Percentiles rank a stretch among this genome's conserved stretches.
These are phyloP conservation scores for Botryotinia calthae DNA, from an alignment of 2,329 filamentous ascomycete species.

Conservation along the genomic window DNA sequence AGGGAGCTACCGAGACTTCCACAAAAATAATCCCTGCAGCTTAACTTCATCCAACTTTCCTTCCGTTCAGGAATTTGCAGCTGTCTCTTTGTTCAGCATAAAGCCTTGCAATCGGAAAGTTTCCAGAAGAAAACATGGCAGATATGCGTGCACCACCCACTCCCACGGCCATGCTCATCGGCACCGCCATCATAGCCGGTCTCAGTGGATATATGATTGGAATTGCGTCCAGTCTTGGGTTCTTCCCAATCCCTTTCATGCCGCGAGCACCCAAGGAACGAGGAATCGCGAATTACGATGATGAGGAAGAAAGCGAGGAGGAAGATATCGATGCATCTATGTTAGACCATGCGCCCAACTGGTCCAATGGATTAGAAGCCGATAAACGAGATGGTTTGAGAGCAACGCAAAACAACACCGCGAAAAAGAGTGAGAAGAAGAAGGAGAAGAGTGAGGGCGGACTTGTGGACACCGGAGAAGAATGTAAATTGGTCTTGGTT, in stretches of 20 bases:
- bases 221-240: slow-evolving; percentile 66
- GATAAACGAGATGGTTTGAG: slow-evolving; percentile 58
- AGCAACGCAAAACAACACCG: slow-evolving; percentile 26
- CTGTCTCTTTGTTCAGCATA: neutral
- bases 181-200: slow-evolving; percentile 71
- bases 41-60: neutral
- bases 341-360: slow-evolving; percentile 66
- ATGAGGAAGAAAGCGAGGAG: slow-evolving; percentile 67
- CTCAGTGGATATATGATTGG: slow-evolving; percentile 80
- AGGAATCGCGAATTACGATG: slow-evolving; percentile 53
- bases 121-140: slow-evolving; percentile 28
- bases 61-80: neutral
- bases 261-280: slow-evolving; percentile 40
- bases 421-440: slow-evolving; percentile 47
- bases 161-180: slow-evolving; percentile 57
- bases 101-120: neutral
- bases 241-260: slow-evolving; percentile 58
- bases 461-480: slow-evolving; percentile 56
- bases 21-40: neutral
- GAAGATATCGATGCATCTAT: slow-evolving; percentile 60
- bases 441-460: slow-evolving; percentile 30
- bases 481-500: slow-evolving; percentile 91
- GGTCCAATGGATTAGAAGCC: slow-evolving; percentile 60
- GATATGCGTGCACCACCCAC: slow-evolving; percentile 34
- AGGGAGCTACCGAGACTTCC: neutral